Conservation (phyloP, 2,329 filamentous ascomycete genomes). For the Beauveria sp. region DNA sequence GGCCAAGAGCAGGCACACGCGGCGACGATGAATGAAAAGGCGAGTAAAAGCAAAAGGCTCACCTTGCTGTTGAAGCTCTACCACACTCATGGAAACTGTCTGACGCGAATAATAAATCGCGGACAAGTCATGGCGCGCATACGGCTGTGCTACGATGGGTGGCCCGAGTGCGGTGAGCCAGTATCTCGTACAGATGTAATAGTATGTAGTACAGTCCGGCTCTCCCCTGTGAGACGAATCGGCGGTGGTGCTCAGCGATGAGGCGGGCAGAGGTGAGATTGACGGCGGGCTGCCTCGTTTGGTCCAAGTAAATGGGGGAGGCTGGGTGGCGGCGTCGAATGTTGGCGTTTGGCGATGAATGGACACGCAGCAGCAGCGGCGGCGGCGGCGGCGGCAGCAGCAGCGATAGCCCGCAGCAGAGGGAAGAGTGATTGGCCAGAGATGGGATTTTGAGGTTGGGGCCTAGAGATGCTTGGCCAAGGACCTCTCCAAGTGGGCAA, state of each 20-base stretch:
- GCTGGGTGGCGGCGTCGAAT: neutral
- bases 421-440: no score
- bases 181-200: no score
- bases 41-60: neutral
- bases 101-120: neutral
- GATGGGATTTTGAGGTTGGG: neutral
- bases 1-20: neutral
- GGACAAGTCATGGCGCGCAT: conserved; percentile 5
- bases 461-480: neutral
- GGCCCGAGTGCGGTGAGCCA: neutral
- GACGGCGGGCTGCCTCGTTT: neutral
- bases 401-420: neutral
- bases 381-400: neutral
- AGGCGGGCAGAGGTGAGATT: neutral
- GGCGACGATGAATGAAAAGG: neutral
- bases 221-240: neutral
- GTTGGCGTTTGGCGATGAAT: neutral
- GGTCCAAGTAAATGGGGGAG: neutral
- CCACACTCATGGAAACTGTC: conserved; percentile 8
- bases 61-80: conserved; percentile 8
- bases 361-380: neutral
- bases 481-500: neutral
- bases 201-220: neutral
- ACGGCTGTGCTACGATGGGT: neutral
- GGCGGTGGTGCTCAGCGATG: neutral